Evolutionary conservation across 192 early-diverging fungal species (phyloP), one percentile per base, ranked within the genome.

Genomic region (Chytriomyces sp.): DNA sequence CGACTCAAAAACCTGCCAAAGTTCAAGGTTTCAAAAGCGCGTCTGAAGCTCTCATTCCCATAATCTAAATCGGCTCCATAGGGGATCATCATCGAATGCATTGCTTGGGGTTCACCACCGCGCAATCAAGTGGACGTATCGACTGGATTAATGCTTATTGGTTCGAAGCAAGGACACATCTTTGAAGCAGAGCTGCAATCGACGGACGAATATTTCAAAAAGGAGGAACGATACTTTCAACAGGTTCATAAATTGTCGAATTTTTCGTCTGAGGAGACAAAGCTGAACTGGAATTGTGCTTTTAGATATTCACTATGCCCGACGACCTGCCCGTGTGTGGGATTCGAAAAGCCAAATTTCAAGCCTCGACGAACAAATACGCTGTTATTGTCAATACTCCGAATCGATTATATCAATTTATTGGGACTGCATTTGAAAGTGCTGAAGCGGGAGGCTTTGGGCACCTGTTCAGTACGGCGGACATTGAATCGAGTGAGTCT

Each of bases 161-260:
- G 94, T 7, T 84, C 86, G 26, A 92, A 91, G 6, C 90, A 92
- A 68, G 97, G 97, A 16, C 86, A 91, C 59, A 90, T 98, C 62
- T 96, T 91, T 80, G 97, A 98, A 80, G 91, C 93, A 7, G 94
- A 95, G 61, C 80, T 98, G n/a, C 90, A 92, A 67, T 92, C 96
- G 0, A 91, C 90, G 1, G 92, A 93, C 65, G 95, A 97, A 46
- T 89, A 89, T 44, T 95, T 96, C 82, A 88, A 91, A 72, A 89
- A 89, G 71, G 95, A 95, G 82, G 93, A 95, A 76, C 86, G 91
- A 44, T 93, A 91, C 64, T 86, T 95, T 45, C 84, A 85, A 65
- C 90, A 91, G 76, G 89, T 43, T 79, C 35, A 35, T 35, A 4
- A 35, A 35, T 35, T 35, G 35, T 1, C 2, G 35, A 35, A 35